Evolutionary conservation across 148 eudicot species (phyloP), one percentile per base, ranked within the genome.

Genomic region (Chenopodium quinoa): DNA sequence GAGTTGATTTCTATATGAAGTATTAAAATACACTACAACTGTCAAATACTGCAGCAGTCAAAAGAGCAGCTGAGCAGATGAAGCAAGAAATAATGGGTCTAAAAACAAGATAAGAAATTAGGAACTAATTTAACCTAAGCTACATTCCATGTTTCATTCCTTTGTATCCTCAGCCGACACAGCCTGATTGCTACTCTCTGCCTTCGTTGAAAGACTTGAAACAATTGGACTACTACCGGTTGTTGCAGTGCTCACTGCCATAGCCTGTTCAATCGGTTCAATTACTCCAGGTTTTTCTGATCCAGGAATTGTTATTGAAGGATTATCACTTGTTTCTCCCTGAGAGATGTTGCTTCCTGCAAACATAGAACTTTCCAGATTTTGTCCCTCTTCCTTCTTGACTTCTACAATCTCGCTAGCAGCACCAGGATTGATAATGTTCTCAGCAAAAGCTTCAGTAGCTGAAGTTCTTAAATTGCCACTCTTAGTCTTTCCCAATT

Each of bases 211-310:
- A 50, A 50, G 14, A 50, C 14, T 12, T 73, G 78, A 58, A 17
- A 19, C 27, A 80, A 29, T 32, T 22, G 23, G 68, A 62, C 11
- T 37, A 10, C 10, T 66, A 19, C 11, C 71, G 1, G 65, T 65
- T 58, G n/a, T n/a, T 31, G 73, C 63, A 81, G 71, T 17, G n/a
- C 71, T 44, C 66, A 68, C 68, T 73, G 37, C 1, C 76, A 74
- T 44, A 2, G 47, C 23, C 23, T 44, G 40, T 12, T 37, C 71
- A 7, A 31, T 56, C 6, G 75, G 71, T 34, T 17, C 50, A 73
- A 32, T 37, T 32, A 37, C 22, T 46, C 79, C 86, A 34, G 47
- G 54, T 68, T 66, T 86, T 78, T 80, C 75, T 12, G 34, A 79
- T 58, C 12, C 86, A 47, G 80, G 22, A 69, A 25, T 58, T 23